Evolutionary conservation across 768 basidiomycete genomes (phyloP).

Genomic region (Psilocybe azurescens): DNA sequence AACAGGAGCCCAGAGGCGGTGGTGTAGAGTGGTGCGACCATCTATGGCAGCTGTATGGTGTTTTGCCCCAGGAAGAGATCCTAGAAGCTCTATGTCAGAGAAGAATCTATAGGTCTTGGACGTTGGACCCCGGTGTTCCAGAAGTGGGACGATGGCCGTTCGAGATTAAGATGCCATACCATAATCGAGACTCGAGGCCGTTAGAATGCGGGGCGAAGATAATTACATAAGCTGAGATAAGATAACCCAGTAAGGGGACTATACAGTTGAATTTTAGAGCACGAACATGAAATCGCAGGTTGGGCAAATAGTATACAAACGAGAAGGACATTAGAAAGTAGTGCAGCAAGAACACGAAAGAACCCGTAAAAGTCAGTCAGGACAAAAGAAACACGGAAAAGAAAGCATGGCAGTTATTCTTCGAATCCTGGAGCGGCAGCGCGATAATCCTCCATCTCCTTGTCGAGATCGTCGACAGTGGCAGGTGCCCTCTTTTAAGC

Average conservation of each 20-base stretch:
- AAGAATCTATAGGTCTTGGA: neutral
- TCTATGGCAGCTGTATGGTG: slow-evolving; percentile 27
- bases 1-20: slow-evolving; percentile 87
- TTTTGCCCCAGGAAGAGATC: neutral
- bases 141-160: neutral
- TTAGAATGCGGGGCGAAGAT: neutral
- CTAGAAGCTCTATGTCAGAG: neutral
- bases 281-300: neutral
- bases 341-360: neutral
- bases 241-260: slow-evolving; percentile 7
- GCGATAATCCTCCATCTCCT: slow-evolving; percentile 83
- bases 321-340: slow-evolving; percentile 5
- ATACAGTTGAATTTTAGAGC: neutral
- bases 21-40: slow-evolving; percentile 96
- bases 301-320: neutral
- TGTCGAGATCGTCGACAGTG: slow-evolving; percentile 67
- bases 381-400: slow-evolving; percentile 9
- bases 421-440: slow-evolving; percentile 40
- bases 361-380: neutral
- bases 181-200: neutral
- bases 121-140: too few species aligned
- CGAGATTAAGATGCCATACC: neutral
- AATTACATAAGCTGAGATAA: slow-evolving; percentile 12
- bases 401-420: slow-evolving; percentile 7
- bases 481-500: slow-evolving; percentile 56